phyloP scores from a whole-genome alignment of 2,329 filamentous ascomycete genomes.

The Cladorrhinum sp. region DNA sequence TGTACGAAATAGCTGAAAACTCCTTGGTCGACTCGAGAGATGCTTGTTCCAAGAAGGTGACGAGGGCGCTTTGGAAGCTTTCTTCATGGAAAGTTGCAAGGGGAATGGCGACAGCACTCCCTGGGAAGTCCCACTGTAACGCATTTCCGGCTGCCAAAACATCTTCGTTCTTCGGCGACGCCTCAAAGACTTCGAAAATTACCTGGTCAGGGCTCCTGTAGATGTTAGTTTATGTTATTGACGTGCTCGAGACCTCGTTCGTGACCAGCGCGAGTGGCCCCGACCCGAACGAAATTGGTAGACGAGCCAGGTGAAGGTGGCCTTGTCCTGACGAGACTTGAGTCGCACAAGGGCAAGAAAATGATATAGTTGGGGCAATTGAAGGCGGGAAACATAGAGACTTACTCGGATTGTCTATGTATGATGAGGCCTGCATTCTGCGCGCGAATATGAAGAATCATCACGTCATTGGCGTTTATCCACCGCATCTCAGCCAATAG shows the following conservation, averaged over 20 bases:
- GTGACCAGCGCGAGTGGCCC: no score
- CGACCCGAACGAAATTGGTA: no score
- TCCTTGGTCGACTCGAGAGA: conserved; percentile 50
- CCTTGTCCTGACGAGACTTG: no score
- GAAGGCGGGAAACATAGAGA: no score
- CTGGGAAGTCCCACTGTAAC: conserved; percentile 60
- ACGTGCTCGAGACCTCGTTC: no score
- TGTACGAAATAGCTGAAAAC: conserved; percentile 51
- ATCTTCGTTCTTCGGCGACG: conserved; percentile 49
- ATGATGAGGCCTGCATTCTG: conserved; percentile 22
- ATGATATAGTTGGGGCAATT: no score
- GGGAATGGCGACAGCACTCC: conserved; percentile 47
- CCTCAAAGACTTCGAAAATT: conserved; percentile 58
- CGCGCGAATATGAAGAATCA: conserved; percentile 15
- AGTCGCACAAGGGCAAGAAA: no score
- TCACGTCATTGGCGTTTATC: neutral
- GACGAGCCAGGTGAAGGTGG: no score
- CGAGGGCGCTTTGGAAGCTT: conserved; percentile 47
- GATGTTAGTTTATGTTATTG: neutral
- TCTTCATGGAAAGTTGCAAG: conserved; percentile 27
- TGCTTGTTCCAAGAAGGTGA: conserved; percentile 54
- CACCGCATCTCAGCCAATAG: conserved; percentile 10
- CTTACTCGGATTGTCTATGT: conserved; percentile 8
- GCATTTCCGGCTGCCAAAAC: conserved; percentile 51
- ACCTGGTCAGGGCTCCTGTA: conserved; percentile 10